Evolutionary conservation across 2,329 filamentous ascomycete species (phyloP), one percentile per base, ranked within the genome.

Genomic region (Trichoderma asperellum): DNA sequence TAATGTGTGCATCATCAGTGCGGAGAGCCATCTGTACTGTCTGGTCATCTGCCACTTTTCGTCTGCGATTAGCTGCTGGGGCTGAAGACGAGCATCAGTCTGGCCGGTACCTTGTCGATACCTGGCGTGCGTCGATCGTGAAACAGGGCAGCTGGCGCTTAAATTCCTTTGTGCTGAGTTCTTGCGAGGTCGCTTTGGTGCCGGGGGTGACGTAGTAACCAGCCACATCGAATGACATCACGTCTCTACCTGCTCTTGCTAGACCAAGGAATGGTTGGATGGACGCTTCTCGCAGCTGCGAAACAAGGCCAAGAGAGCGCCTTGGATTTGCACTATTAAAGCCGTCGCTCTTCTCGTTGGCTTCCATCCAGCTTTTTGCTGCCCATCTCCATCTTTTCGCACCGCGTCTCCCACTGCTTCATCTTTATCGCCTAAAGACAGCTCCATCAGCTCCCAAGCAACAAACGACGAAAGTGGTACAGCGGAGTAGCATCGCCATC

Each of bases 171-270:
- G 58, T 29, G 24, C 35, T 47, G 34, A 49, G 56, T 62, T 55
- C 35, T 18, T 66, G 67, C 67, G 21, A 34, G 67, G 67, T 61
- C n/a, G 27, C 52, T 18, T 37, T 10, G 37, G 35, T 34, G 37
- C 27, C 24, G n/a, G 24, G 52, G 34, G 60, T 69, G 67, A 70
- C 53, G 69, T 61, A 66, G 43, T 12, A 58, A 63, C 49, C 16
- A 70, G 62, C 64, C 64, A 68, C 64, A 52, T 32, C 64, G 47
- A 64, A 68, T 70, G 68, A 68, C 64, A 67, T 70, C 68, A 70
- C 53, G 14, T 7, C 40, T 1, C 6, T 18, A 2, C 6, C 40
- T 1, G 34, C 55, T 27, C 14, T 35, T 49, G 18, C 63, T 10
- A 24, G 24, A 7, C 40, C 40, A 43, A 43, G 37, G 40, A 43